Evolutionary conservation across 2,329 filamentous ascomycete genomes (phyloP), one percentile per base, ranked within the genome.

Genomic region (Aspergillus clavatus): DNA sequence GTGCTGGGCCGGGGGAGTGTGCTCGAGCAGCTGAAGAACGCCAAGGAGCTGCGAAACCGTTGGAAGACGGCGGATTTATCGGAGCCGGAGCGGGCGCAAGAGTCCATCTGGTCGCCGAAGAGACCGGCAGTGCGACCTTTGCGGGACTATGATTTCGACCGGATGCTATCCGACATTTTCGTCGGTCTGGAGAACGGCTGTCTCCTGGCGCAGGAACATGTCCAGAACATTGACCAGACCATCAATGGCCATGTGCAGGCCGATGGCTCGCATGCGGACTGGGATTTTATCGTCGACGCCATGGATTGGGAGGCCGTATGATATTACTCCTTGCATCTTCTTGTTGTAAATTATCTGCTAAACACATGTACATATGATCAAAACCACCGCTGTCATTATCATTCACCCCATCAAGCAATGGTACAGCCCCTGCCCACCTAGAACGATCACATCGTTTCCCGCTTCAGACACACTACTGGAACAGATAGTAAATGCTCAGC

Each of bases 41-140:
- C 84, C 1, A 88, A 88, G 60, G 82, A 86, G 52, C 73, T 86
- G 45, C 72, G 84, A 1, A 88, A 88, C 53, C 72, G 80, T 7
- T 88, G 84, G 84, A 88, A 88, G 66, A 79, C 82, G 43, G 82
- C 78, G 0, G 79, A 82, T 28, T 73, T 78, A 35, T 63, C 64
- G 5, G 43, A 45, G 12, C 56, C 60, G 18, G 61, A 63, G 50
- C 43, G 45, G 43, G 40, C 48, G 46, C 39, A 45, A 23, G 53
- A 61, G 45, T 43, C 47, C 10, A 44, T 63, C 58, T 27, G 19
- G 12, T 38, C 39, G 6, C 31, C 58, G 46, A 37, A 62, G 59
- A 40, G 40, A 14, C 47, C 46, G 5, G 42, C 38, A 10, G 19
- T 52, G 18, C 59, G 65, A 11, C 72, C 73, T 18, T 67, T 87